Conservation (phyloP, 345 rosid genomes). For the Hypericum androsaemum region DNA sequence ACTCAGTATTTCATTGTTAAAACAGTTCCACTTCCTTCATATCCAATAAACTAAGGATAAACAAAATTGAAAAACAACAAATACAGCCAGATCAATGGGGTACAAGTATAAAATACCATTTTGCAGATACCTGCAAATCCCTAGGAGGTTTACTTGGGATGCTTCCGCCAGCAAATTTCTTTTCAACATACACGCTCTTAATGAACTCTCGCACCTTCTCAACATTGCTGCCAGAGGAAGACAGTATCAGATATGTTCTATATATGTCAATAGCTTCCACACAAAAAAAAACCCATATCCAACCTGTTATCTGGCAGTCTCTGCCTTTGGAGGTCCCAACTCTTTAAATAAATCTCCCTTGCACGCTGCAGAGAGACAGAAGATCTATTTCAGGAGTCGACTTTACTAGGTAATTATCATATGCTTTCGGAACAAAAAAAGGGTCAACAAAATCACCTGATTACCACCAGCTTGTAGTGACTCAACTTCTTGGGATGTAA, state of each 20-base stretch:
- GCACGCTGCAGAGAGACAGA: constrained; percentile 58
- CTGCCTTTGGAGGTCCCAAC: constrained; percentile 84
- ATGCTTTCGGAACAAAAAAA: constrained; percentile 8
- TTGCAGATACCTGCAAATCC: constrained; percentile 48
- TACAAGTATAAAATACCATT: too few species aligned
- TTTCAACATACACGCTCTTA: constrained; percentile 71
- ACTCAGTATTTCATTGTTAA: too few species aligned
- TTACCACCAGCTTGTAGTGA: constrained; percentile 95
- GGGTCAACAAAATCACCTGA: constrained; percentile 44
- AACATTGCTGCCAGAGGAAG: constrained; percentile 47
- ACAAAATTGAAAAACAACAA: too few species aligned
- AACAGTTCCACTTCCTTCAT: too few species aligned
- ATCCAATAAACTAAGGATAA: too few species aligned
- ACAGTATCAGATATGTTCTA: constrained; percentile 7
- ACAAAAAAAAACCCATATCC: constrained; percentile 7
- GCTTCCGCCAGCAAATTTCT: constrained; percentile 62
- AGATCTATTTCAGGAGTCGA: constrained; percentile 14
- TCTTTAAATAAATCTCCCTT: constrained; percentile 68
- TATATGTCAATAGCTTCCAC: background rate
- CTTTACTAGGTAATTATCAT: constrained; percentile 10
- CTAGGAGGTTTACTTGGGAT: constrained; percentile 58
- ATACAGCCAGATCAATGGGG: too few species aligned
- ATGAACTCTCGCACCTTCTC: constrained; percentile 78
- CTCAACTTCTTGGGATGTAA: constrained; percentile 91
- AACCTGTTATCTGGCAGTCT: constrained; percentile 85